These are phyloP conservation scores for Chaetomium globosum DNA, from an alignment of 2,329 filamentous ascomycete genomes.

Conservation along the genomic window DNA sequence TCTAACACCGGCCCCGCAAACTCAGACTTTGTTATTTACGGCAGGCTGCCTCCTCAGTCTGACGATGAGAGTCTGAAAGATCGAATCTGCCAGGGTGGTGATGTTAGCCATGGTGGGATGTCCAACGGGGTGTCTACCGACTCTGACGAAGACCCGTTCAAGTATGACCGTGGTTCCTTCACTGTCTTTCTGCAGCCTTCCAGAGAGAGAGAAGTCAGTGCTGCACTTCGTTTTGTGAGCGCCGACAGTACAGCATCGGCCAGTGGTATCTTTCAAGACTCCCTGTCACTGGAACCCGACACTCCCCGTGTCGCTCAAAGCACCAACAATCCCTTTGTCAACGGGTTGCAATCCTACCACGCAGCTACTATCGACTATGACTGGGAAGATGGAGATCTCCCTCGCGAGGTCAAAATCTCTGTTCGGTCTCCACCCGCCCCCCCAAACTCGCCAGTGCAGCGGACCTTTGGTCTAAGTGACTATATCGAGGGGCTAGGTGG, in stretches of 20 bases:
- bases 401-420: slow-evolving; percentile 35
- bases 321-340: slow-evolving; percentile 31
- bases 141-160: slow-evolving; percentile 50
- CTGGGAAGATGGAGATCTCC: slow-evolving; percentile 24
- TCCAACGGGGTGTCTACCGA: slow-evolving; percentile 40
- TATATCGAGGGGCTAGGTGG: slow-evolving; percentile 3
- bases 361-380: slow-evolving; percentile 7
- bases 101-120: slow-evolving; percentile 21
- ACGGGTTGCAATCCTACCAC: slow-evolving; percentile 25
- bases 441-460: slow-evolving; percentile 3
- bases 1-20: neutral
- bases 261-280: slow-evolving; percentile 18
- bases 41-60: slow-evolving; percentile 7
- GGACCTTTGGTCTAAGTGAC: slow-evolving; percentile 1
- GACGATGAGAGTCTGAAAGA: slow-evolving; percentile 10
- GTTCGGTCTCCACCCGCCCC: slow-evolving; percentile 16
- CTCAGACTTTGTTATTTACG: neutral
- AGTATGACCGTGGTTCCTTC: slow-evolving; percentile 49
- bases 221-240: slow-evolving; percentile 43
- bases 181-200: slow-evolving; percentile 44
- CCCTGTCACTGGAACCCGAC: neutral
- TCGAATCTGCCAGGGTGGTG: slow-evolving; percentile 12
- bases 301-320: slow-evolving; percentile 25
- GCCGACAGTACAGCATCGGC: slow-evolving; percentile 35
- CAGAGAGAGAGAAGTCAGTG: slow-evolving; percentile 50